phyloP scores from a whole-genome alignment of 179 eudicot species.

The Drosera spatulata region DNA sequence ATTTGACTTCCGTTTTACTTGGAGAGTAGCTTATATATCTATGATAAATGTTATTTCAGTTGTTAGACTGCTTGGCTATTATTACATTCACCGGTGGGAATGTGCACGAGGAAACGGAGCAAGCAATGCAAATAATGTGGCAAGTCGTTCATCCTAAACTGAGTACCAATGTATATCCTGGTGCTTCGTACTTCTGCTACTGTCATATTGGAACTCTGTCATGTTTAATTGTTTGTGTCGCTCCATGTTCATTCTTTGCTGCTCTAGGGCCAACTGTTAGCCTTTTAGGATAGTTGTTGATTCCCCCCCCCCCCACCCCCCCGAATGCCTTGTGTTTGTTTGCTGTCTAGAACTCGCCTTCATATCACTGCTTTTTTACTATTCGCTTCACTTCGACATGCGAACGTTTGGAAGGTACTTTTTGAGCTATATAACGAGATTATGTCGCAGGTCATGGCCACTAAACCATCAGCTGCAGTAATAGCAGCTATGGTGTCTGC shows the following conservation, averaged over 20 bases:
- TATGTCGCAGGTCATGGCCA: slow-evolving; percentile 52
- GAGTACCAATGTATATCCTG: slow-evolving; percentile 62
- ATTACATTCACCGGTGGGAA: slow-evolving; percentile 74
- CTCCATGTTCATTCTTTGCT: no score
- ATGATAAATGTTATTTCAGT: slow-evolving; percentile 26
- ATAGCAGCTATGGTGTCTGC: slow-evolving; percentile 70
- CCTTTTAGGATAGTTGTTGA: no score
- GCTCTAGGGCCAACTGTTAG: no score
- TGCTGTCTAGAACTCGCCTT: no score
- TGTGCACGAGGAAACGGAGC: slow-evolving; percentile 68
- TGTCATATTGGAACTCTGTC: no score
- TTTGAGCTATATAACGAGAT: no score
- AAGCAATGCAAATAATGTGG: slow-evolving; percentile 89
- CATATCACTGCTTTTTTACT: no score
- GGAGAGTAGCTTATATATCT: not conserved
- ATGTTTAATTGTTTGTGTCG: no score
- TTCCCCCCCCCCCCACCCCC: no score
- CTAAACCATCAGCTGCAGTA: slow-evolving; percentile 54
- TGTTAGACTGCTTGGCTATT: slow-evolving; percentile 73
- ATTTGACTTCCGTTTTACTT: not conserved
- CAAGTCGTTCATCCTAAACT: slow-evolving; percentile 87
- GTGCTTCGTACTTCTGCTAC: not conserved
- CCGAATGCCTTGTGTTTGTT: no score
- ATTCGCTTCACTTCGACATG: no score
- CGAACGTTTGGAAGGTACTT: no score